Evolutionary conservation across 2,329 filamentous ascomycete species (phyloP).

Genomic region (Calycina marina): DNA sequence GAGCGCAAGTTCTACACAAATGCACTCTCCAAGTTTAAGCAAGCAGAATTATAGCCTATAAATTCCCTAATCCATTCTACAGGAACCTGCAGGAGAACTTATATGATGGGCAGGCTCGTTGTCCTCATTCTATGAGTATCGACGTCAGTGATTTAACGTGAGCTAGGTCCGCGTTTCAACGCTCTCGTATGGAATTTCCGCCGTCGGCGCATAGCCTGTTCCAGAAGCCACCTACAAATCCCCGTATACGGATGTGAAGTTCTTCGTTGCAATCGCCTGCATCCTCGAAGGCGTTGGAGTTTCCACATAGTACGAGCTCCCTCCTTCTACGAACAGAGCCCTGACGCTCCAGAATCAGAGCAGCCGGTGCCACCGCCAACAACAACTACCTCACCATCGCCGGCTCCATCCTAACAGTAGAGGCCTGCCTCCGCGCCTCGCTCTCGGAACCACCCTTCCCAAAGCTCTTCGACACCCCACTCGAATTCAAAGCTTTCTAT

Average conservation of each 20-base stretch:
- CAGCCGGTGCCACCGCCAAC: constrained; percentile 40
- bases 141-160: constrained; percentile 27
- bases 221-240: constrained; percentile 42
- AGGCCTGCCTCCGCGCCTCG: constrained; percentile 41
- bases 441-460: constrained; percentile 38
- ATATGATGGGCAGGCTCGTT: constrained; percentile 37
- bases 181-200: constrained; percentile 32
- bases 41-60: constrained; percentile 36
- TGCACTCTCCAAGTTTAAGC: constrained; percentile 41
- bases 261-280: constrained; percentile 36
- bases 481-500: constrained; percentile 43
- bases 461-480: constrained; percentile 43
- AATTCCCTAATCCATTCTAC: constrained; percentile 37
- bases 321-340: neutral
- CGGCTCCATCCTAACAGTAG: constrained; percentile 47
- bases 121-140: constrained; percentile 33
- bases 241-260: constrained; percentile 29
- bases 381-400: constrained; percentile 45
- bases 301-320: constrained; percentile 35
- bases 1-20: constrained; percentile 49
- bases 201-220: constrained; percentile 37
- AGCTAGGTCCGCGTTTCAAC: constrained; percentile 39
- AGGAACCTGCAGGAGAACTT: constrained; percentile 39
- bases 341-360: constrained; percentile 33
- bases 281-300: constrained; percentile 45